Percentiles rank a stretch among this genome's conserved stretches.
Conservation (phyloP, 2,329 filamentous ascomycete species). For the Ophiocordyceps camponoti-saundersi region DNA sequence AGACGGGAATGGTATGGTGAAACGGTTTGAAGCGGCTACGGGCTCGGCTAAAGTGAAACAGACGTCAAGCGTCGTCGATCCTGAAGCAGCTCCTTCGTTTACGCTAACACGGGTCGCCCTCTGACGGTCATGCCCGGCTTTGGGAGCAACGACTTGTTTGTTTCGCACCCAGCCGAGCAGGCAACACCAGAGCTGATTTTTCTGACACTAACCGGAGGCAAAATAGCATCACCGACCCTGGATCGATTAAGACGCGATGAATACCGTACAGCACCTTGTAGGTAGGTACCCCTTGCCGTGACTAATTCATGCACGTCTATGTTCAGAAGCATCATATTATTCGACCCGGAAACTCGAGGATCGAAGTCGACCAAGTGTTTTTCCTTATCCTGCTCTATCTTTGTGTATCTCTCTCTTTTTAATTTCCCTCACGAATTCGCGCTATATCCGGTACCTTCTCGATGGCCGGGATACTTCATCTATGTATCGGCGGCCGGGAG, state of each 20-base stretch:
- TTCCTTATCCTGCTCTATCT: too few relatives aligned
- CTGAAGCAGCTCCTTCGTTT: slow-evolving; percentile 4
- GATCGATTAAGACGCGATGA: background rate
- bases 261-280: background rate
- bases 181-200: background rate
- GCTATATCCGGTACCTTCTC: background rate
- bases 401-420: background rate
- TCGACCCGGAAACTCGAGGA: background rate
- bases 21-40: background rate
- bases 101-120: slow-evolving; percentile 5
- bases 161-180: background rate
- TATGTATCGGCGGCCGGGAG: background rate
- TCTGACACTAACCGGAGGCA: background rate
- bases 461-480: background rate
- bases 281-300: background rate
- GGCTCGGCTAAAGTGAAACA: slow-evolving; percentile 5
- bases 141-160: background rate
- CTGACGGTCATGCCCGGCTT: background rate
- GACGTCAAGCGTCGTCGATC: slow-evolving; percentile 36
- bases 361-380: background rate
- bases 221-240: background rate
- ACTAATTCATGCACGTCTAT: background rate
- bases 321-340: background rate
- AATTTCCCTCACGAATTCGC: background rate
- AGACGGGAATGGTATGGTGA: slow-evolving; percentile 15